Percentiles rank a stretch among this genome's conserved stretches.
Evolutionary conservation across 2,329 filamentous ascomycete species (phyloP).

Genomic region (Davidsoniella australis): DNA sequence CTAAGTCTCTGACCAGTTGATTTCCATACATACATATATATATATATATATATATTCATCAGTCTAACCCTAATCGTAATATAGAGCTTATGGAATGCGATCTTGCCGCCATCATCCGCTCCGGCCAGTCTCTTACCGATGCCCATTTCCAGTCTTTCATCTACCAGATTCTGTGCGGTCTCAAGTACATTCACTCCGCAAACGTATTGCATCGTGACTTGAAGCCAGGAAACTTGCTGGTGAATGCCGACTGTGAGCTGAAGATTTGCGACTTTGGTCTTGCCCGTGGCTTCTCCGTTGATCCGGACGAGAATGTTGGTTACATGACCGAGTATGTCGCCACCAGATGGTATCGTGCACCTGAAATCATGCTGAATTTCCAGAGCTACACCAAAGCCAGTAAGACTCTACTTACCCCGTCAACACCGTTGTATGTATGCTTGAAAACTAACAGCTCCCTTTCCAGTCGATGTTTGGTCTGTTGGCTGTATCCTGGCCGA

Average conservation of each 20-base stretch:
- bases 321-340: constrained; percentile 99
- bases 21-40: neutral
- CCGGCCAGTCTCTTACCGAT: constrained; percentile 90
- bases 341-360: constrained; percentile 85
- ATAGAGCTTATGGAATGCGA: constrained; percentile 98
- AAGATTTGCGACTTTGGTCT: constrained; percentile 99
- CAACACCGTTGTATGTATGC: neutral
- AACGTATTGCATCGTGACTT: constrained; percentile 94
- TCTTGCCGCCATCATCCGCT: constrained; percentile 91
- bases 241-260: constrained; percentile 97
- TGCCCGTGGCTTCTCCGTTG: constrained; percentile 88
- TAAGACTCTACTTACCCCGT: constrained; percentile 35
- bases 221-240: constrained; percentile 90
- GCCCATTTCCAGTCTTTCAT: constrained; percentile 99
- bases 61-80: neutral
- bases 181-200: constrained; percentile 98
- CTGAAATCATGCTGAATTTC: constrained; percentile 99
- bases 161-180: constrained; percentile 95
- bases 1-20: too few species aligned
- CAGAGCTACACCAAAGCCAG: constrained; percentile 99
- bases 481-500: constrained; percentile 96
- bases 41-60: neutral
- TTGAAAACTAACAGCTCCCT: neutral
- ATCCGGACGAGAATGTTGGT: constrained; percentile 93
- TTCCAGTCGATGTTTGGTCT: constrained; percentile 90